Conservation (phyloP, 768 basidiomycete species). For the Antrodiella citrinella region DNA sequence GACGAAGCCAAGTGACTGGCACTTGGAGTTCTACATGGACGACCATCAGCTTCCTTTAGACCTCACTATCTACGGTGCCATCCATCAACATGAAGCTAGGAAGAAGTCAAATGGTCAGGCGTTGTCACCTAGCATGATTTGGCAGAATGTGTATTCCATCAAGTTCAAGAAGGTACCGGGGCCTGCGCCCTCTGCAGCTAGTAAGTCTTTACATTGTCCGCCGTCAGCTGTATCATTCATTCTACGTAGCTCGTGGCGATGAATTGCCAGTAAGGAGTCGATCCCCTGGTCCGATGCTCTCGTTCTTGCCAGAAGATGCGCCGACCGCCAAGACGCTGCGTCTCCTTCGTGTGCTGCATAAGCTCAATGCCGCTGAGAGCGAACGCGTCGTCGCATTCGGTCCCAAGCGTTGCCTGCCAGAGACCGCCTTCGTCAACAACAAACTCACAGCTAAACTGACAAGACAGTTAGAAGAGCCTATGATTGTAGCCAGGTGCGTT, state of each 20-base stretch:
- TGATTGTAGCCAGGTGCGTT: constrained; percentile 95
- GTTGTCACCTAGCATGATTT: constrained; percentile 63
- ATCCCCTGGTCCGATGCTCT: constrained; percentile 58
- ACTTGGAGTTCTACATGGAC: constrained; percentile 92
- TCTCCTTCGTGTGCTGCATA: constrained; percentile 80
- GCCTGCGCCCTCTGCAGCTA: constrained; percentile 53
- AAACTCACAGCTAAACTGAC: constrained; percentile 98
- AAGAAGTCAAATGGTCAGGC: constrained; percentile 52
- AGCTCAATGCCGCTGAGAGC: constrained; percentile 65
- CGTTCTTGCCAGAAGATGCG: constrained; percentile 77
- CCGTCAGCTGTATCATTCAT: not conserved
- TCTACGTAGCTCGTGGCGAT: constrained; percentile 27
- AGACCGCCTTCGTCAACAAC: constrained; percentile 91
- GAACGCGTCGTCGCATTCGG: constrained; percentile 47
- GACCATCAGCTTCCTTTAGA: constrained; percentile 78
- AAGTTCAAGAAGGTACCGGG: constrained; percentile 91
- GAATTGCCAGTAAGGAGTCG: constrained; percentile 43
- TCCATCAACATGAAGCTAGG: constrained; percentile 83
- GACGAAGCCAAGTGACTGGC: constrained; percentile 91
- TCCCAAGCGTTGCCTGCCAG: constrained; percentile 55
- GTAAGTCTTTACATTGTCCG: not conserved
- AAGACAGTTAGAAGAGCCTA: constrained; percentile 92
- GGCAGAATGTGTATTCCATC: constrained; percentile 87
- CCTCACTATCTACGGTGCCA: constrained; percentile 92
- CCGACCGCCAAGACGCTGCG: constrained; percentile 87